These are phyloP conservation scores for Cunninghamia lanceolata DNA, from an alignment of 75 land plant species.

Conservation along the genomic window DNA sequence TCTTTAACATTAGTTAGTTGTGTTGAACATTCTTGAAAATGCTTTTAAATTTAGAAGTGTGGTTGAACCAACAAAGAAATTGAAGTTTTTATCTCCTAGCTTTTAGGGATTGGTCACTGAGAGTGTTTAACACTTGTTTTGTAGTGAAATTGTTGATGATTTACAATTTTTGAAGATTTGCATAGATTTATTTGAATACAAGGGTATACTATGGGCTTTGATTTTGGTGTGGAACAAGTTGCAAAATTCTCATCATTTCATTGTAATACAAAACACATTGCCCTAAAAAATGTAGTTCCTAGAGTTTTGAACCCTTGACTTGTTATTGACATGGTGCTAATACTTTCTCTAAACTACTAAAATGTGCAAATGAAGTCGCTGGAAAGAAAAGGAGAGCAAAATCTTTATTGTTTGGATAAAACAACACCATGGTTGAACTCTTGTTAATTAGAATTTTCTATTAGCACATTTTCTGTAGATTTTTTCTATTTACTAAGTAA, in stretches of 20 bases:
- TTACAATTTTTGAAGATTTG: neutral
- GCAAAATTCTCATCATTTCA: constrained; percentile 17
- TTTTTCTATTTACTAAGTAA: neutral
- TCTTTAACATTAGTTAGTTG: too few relatives aligned
- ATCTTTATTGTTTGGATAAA: neutral
- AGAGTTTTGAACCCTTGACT: neutral
- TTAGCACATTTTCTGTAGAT: neutral
- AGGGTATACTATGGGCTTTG: neutral
- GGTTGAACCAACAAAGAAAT: too few relatives aligned
- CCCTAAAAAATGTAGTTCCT: neutral
- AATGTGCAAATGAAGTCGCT: neutral
- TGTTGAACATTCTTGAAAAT: too few relatives aligned
- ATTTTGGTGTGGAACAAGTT: constrained; percentile 6
- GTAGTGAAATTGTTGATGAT: neutral
- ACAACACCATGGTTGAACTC: neutral
- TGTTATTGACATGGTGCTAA: neutral
- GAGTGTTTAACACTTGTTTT: neutral
- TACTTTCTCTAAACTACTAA: neutral
- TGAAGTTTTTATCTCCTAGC: neutral
- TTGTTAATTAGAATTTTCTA: neutral
- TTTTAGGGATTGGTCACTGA: neutral
- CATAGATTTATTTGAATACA: neutral
- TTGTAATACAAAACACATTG: neutral
- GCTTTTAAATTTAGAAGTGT: too few relatives aligned
- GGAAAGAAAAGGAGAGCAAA: neutral